Percentiles rank a stretch among this genome's conserved stretches.
phyloP scores from a whole-genome alignment of 2,329 filamentous ascomycete genomes.

The Aureobasidium sp. region DNA sequence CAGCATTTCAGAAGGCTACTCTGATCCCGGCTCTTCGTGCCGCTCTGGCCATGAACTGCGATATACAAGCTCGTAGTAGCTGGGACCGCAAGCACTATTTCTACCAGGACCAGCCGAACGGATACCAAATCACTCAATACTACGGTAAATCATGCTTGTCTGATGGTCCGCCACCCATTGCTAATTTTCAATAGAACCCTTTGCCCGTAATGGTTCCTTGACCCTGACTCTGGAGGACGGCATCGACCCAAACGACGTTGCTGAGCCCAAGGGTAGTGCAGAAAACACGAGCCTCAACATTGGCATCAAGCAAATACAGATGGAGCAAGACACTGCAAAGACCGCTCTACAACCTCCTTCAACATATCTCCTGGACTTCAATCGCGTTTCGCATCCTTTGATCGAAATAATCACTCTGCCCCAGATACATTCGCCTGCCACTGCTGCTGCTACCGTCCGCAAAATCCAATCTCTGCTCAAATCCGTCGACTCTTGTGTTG shows the following conservation, averaged over 20 bases:
- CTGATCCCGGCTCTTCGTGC: constrained; percentile 86
- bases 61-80: constrained; percentile 66
- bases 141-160: constrained; percentile 46
- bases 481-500: constrained; percentile 75
- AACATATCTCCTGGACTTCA: constrained; percentile 81
- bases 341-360: constrained; percentile 71
- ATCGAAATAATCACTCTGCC: constrained; percentile 94
- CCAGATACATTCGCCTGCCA: constrained; percentile 77
- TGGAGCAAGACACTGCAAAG: constrained; percentile 97
- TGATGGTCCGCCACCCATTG: too few species aligned
- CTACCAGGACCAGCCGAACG: constrained; percentile 93
- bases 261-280: constrained; percentile 42
- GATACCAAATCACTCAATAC: constrained; percentile 97
- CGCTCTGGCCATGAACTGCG: constrained; percentile 74
- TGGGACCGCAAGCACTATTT: constrained; percentile 99
- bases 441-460: constrained; percentile 78
- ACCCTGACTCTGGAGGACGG: constrained; percentile 68
- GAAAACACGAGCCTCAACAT: constrained; percentile 50
- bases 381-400: constrained; percentile 81
- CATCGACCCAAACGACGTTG: constrained; percentile 66
- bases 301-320: constrained; percentile 87
- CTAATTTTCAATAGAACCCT: constrained; percentile 42
- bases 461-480: constrained; percentile 79
- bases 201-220: constrained; percentile 64
- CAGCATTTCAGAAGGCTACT: constrained; percentile 72